Conservation (phyloP, 75 land plant genomes). For the Ceratopteris richardii region DNA sequence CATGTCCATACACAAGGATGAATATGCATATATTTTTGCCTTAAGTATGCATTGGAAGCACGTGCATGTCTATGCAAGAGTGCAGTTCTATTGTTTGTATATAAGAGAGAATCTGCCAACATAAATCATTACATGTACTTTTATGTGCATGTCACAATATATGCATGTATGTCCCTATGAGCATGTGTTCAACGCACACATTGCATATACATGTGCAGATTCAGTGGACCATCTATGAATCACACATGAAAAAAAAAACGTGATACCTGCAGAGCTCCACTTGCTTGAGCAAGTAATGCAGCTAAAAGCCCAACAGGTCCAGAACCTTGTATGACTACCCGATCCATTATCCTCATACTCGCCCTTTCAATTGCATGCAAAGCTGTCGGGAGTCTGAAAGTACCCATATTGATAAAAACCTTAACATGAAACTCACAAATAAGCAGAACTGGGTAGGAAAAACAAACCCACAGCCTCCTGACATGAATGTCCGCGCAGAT, state of each 20-base stretch:
- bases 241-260: no score
- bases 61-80: not conserved
- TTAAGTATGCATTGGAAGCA: no score
- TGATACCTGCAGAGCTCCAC: constrained; percentile 45
- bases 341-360: constrained; percentile 37
- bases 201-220: no score
- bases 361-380: constrained; percentile 47
- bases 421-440: no score
- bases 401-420: not conserved
- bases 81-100: not conserved
- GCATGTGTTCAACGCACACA: no score
- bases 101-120: not conserved
- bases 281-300: constrained; percentile 33
- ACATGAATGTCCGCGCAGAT: constrained; percentile 37
- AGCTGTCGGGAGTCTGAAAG: constrained; percentile 36
- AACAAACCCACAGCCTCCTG: constrained; percentile 45
- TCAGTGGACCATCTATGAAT: no score
- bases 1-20: no score
- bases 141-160: no score
- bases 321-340: constrained; percentile 43
- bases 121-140: no score
- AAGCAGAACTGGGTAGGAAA: no score
- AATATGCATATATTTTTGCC: no score
- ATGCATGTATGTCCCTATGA: no score
- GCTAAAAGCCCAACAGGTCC: constrained; percentile 44